These are phyloP conservation scores for Pholiota molesta DNA, from an alignment of 768 basidiomycete genomes.

Conservation along the genomic window DNA sequence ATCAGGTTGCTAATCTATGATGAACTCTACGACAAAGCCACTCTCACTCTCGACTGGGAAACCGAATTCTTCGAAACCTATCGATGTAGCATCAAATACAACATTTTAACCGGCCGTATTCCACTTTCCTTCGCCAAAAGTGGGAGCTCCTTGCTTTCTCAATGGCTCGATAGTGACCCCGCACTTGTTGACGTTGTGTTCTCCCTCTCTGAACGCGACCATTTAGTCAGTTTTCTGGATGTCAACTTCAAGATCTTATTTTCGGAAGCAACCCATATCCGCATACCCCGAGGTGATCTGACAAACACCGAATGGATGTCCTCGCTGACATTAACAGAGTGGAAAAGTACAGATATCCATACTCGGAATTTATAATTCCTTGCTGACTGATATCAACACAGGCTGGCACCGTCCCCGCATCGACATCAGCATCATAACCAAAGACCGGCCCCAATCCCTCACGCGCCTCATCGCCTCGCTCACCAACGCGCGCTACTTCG, in stretches of 20 bases:
- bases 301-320: constrained; percentile 33
- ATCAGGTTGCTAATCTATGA: constrained; percentile 24
- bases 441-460: constrained; percentile 74
- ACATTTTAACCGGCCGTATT: constrained; percentile 6
- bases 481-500: constrained; percentile 59
- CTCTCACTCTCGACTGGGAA: constrained; percentile 10
- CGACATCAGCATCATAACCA: constrained; percentile 77
- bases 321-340: constrained; percentile 48
- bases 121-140: constrained; percentile 6
- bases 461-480: constrained; percentile 68
- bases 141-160: constrained; percentile 2
- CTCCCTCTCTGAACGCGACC: constrained; percentile 14
- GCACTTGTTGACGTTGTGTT: constrained; percentile 13
- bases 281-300: constrained; percentile 26
- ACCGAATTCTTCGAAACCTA: neutral
- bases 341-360: constrained; percentile 46
- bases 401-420: constrained; percentile 77
- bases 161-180: constrained; percentile 8
- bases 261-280: constrained; percentile 18
- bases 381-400: constrained; percentile 31
- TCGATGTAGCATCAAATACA: constrained; percentile 15
- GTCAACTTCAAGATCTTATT: constrained; percentile 5
- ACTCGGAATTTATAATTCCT: constrained; percentile 15
- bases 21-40: constrained; percentile 2
- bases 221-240: constrained; percentile 14